A percentile compares a stretch with the other conserved stretches of the same genome.
These are phyloP conservation scores for Macrolepiota dolichaula DNA, from an alignment of 768 basidiomycete genomes.

Conservation along the genomic window DNA sequence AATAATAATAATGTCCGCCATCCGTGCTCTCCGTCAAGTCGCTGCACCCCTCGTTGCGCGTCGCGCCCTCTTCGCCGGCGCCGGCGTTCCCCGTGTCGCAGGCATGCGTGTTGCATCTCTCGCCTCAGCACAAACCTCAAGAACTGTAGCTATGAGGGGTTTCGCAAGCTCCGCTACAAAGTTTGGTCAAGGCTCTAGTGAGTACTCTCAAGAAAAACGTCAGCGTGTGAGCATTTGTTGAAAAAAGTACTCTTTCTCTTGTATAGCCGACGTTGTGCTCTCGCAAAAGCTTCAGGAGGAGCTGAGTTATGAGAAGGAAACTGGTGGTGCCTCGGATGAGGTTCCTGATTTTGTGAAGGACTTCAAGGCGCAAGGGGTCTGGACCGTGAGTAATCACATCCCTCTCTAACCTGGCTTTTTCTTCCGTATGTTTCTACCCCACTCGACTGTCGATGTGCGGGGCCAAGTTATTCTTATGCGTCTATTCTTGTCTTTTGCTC, in stretches of 20 bases:
- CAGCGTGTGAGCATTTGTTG: neutral
- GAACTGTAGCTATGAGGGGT: constrained; percentile 27
- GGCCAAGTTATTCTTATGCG: neutral
- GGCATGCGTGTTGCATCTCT: constrained; percentile 26
- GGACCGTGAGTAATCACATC: constrained; percentile 64
- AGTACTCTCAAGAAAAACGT: constrained; percentile 22
- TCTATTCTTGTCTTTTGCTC: neutral
- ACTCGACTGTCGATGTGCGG: neutral
- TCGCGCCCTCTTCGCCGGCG: constrained; percentile 26
- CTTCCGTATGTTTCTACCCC: neutral
- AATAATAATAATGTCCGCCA: constrained; percentile 39
- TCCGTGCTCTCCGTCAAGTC: constrained; percentile 59
- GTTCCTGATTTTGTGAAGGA: constrained; percentile 74
- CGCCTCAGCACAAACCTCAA: constrained; percentile 14
- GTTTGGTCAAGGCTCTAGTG: constrained; percentile 44
- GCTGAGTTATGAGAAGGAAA: constrained; percentile 80
- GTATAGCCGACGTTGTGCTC: constrained; percentile 68
- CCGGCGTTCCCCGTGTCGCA: constrained; percentile 17
- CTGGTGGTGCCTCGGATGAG: constrained; percentile 25
- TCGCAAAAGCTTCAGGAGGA: constrained; percentile 77
- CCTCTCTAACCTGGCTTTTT: neutral
- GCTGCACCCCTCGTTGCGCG: constrained; percentile 36
- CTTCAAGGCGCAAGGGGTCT: constrained; percentile 72
- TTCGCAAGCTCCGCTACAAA: constrained; percentile 44
- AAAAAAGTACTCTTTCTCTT: neutral